Conservation (phyloP, 2,329 filamentous ascomycete genomes). For the Aspergillus vadensis region DNA sequence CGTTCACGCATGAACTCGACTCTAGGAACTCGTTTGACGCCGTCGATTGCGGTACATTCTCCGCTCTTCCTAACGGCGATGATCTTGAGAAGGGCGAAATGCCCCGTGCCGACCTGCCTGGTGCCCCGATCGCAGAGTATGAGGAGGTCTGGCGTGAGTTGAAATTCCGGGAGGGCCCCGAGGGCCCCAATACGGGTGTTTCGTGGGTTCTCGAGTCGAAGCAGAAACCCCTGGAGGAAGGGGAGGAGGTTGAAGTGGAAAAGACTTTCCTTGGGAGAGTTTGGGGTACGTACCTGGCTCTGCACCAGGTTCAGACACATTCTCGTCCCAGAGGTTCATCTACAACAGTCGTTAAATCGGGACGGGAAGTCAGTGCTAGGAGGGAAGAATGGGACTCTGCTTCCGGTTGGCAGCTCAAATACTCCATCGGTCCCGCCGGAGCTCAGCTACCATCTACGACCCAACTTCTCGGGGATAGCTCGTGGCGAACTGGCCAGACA, state of each 20-base stretch:
- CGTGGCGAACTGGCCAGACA: slow-evolving; percentile 24
- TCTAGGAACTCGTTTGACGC: slow-evolving; percentile 38
- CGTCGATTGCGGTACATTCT: slow-evolving; percentile 41
- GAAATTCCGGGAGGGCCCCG: slow-evolving; percentile 33
- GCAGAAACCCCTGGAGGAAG: slow-evolving; percentile 13
- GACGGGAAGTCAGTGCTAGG: slow-evolving; percentile 30
- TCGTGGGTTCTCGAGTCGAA: slow-evolving; percentile 37
- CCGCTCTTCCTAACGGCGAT: slow-evolving; percentile 43
- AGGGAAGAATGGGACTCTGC: slow-evolving; percentile 26
- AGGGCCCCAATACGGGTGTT: slow-evolving; percentile 24
- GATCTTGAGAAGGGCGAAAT: slow-evolving; percentile 44
- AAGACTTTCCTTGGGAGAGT: slow-evolving; percentile 36
- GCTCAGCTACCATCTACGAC: slow-evolving; percentile 26
- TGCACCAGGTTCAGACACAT: slow-evolving; percentile 30
- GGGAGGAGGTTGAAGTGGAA: slow-evolving; percentile 21
- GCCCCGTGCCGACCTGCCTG: slow-evolving; percentile 39
- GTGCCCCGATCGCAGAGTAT: slow-evolving; percentile 49
- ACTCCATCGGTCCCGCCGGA: slow-evolving; percentile 2
- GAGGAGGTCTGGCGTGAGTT: slow-evolving; percentile 67
- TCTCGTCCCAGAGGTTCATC: slow-evolving; percentile 9
- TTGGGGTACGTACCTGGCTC: slow-evolving; percentile 34
- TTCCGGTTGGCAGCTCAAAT: slow-evolving; percentile 15
- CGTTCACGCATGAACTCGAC: slow-evolving; percentile 44
- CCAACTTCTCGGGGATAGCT: slow-evolving; percentile 13
- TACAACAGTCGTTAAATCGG: slow-evolving; percentile 23